Evolutionary conservation across 257 asterid species (phyloP).

Genomic region (Craterostigma plantagineum): DNA sequence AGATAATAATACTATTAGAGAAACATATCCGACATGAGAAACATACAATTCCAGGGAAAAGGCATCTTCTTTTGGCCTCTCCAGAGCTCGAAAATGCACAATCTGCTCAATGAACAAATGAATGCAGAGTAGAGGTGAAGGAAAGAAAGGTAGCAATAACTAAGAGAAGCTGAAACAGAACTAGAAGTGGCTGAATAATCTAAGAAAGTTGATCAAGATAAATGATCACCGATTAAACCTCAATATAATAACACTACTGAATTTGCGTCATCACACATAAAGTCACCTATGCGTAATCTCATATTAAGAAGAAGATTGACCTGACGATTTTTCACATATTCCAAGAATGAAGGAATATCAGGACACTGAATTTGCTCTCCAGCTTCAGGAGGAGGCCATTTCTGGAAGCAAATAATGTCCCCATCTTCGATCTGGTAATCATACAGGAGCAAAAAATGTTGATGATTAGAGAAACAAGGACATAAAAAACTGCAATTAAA

Average conservation of each 20-base stretch:
- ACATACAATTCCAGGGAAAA: conserved; percentile 89
- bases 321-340: conserved; percentile 93
- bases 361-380: conserved; percentile 48
- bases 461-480: background rate
- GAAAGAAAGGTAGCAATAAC: background rate
- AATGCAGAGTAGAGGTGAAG: conserved; percentile 4
- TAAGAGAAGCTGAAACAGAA: background rate
- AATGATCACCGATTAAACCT: too few species aligned
- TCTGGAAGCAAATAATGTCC: conserved; percentile 90
- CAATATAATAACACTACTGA: too few species aligned
- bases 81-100: conserved; percentile 83
- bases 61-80: conserved; percentile 88
- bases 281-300: background rate
- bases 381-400: conserved; percentile 30
- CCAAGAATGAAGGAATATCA: conserved; percentile 71
- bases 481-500: background rate
- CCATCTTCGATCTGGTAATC: conserved; percentile 75
- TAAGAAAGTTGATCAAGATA: too few species aligned
- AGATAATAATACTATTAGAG: background rate
- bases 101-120: conserved; percentile 25
- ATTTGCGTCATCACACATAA: too few species aligned
- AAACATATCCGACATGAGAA: background rate
- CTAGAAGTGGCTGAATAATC: too few species aligned
- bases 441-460: conserved; percentile 1
- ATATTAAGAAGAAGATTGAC: conserved; percentile 15